A percentile compares a stretch with the other conserved stretches of the same genome.
These are phyloP conservation scores for Pseudonitzschia multiseries DNA, from an alignment of 108 stramenopile species.

Conservation along the genomic window DNA sequence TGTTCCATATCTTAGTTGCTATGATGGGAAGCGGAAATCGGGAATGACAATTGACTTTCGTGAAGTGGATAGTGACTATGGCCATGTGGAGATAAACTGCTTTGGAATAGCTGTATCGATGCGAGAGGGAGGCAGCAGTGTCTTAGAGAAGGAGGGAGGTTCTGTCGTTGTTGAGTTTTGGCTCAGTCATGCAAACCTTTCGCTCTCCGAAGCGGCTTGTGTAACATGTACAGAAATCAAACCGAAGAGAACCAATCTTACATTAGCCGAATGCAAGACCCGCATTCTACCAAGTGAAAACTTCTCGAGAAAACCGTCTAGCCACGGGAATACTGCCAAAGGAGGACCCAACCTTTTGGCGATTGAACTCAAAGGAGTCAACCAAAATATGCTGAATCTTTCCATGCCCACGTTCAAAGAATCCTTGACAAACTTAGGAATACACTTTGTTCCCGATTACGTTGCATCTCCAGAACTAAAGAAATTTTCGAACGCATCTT, in stretches of 20 bases:
- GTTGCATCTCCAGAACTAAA: background rate
- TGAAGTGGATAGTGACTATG: background rate
- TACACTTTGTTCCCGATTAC: conserved; percentile 29
- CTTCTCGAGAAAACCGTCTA: background rate
- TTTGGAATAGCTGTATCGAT: conserved; percentile 22
- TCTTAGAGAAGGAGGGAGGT: background rate
- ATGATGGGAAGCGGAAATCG: background rate
- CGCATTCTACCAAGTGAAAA: background rate
- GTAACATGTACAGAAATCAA: background rate
- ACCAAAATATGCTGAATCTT: conserved; percentile 15
- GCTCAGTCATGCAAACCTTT: background rate
- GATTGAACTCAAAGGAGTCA: conserved; percentile 7
- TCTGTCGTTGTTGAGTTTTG: background rate
- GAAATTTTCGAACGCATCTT: background rate
- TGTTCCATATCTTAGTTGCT: conserved; percentile 9
- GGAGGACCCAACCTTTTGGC: conserved; percentile 4
- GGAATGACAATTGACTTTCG: no score
- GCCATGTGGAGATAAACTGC: background rate
- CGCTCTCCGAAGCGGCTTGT: conserved; percentile 8
- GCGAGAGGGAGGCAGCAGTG: background rate
- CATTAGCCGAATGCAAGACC: background rate
- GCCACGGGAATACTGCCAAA: background rate
- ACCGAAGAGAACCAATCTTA: background rate
- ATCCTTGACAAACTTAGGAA: conserved; percentile 18
- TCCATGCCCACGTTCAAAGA: conserved; percentile 1